Evolutionary conservation across 2,329 filamentous ascomycete species (phyloP), one percentile per base, ranked within the genome.

Genomic region (Nemania abortiva): DNA sequence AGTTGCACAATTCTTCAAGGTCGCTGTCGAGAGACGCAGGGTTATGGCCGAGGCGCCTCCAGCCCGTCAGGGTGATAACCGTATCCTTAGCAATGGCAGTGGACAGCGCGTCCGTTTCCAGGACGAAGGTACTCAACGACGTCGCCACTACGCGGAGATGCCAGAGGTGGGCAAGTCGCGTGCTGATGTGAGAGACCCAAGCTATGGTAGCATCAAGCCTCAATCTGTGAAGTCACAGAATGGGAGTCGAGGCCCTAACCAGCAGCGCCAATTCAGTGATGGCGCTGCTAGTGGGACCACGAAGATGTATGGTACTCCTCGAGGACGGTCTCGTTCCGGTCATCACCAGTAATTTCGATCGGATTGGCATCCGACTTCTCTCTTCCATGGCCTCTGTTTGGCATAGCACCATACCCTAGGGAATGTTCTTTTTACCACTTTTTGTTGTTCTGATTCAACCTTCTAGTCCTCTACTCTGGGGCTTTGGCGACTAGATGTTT

Each of bases 1-100:
- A 74, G 81, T 87, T 59, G 80, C 84, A 1, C 82, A 83, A 45
- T 89, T 89, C 74, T 89, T 88, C 81, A 85, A 84, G 73, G 80
- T 83, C 15, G 83, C 85, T 59, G 75, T 88, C 0, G 84, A 87
- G 71, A 81, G 86, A 20, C 84, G 85, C 76, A 74, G 76, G 31
- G 74, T 68, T n/a, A 52, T 65, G 47, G 65, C 66, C 47, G 60
- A 68, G 39, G 42, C 39, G 15, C 65, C 70, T 29, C 11, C 61
- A 1, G 22, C 15, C 15, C 65, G 65, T 37, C 34, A 42, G 18
- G 63, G 60, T 3, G 22, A 37, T 18, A 22, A 10, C 11, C 66
- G 61, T 2, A 49, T 56, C 27, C 10, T 24, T 9, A 70, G 67
- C 56, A 22, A 53, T 20, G 42, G 49, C 11, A 66, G 63, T 15